Evolutionary conservation across 306 rosid species (phyloP).

Genomic region (Prosopis cineraria): DNA sequence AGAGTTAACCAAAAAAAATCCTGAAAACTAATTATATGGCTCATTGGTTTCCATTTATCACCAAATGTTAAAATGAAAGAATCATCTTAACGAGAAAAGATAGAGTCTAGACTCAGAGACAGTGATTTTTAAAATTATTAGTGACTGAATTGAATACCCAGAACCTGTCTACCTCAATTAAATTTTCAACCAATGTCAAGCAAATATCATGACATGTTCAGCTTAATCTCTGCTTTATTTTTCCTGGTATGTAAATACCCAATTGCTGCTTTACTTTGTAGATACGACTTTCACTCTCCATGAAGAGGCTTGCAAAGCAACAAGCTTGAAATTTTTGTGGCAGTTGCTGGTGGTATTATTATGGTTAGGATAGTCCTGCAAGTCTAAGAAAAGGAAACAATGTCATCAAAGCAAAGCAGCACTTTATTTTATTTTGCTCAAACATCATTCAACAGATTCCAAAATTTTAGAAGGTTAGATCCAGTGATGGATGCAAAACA

Average conservation of each 20-base stretch:
- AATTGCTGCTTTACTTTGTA: neutral
- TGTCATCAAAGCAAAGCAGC: neutral
- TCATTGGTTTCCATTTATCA: neutral
- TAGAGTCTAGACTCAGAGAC: neutral
- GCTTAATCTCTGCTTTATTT: neutral
- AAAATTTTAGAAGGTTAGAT: neutral
- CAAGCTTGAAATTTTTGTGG: constrained; percentile 20
- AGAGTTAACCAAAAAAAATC: neutral
- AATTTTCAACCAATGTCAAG: neutral
- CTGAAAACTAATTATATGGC: neutral
- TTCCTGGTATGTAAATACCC: neutral
- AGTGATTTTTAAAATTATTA: neutral
- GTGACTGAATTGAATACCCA: neutral
- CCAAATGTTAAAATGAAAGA: neutral
- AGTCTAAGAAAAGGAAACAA: neutral
- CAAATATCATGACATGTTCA: neutral
- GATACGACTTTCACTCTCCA: neutral
- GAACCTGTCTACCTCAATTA: neutral
- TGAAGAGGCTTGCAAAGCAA: constrained; percentile 7
- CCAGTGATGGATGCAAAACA: neutral
- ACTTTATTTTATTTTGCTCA: neutral
- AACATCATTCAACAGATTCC: neutral
- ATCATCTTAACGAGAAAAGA: neutral
- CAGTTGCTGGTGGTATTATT: neutral
- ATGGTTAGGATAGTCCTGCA: neutral